A percentile compares a stretch with the other conserved stretches of the same genome.
Evolutionary conservation across 1,139 yeast genomes (phyloP).

Genomic region (Lodderomyces parapsilosis): DNA sequence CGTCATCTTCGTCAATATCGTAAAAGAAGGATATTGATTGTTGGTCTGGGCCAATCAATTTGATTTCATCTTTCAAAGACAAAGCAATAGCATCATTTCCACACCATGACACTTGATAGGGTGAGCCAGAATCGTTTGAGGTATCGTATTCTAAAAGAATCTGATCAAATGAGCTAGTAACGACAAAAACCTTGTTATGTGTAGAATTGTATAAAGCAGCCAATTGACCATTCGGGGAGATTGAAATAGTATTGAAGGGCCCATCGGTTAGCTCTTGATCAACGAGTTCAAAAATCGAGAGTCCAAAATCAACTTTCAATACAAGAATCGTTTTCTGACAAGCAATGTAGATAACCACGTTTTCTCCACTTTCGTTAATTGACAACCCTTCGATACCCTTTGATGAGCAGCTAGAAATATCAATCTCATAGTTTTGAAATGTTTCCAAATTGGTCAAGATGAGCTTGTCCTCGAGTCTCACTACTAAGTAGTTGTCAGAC

Average conservation of each 20-base stretch:
- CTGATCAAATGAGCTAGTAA: slow-evolving; percentile 50
- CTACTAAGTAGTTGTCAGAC: slow-evolving; percentile 29
- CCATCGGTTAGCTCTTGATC: slow-evolving; percentile 53
- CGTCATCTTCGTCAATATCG: slow-evolving; percentile 38
- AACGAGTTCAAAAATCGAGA: slow-evolving; percentile 23
- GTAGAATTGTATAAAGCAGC: slow-evolving; percentile 53
- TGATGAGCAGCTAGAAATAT: slow-evolving; percentile 17
- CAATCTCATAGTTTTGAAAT: slow-evolving; percentile 26
- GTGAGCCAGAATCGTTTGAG: slow-evolving; percentile 33
- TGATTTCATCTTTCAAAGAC: slow-evolving; percentile 61
- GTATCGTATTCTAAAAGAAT: slow-evolving; percentile 53
- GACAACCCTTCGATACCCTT: slow-evolving; percentile 13
- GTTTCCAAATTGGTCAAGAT: slow-evolving; percentile 27
- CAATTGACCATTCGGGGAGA: slow-evolving; percentile 63
- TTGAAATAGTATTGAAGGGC: slow-evolving; percentile 51
- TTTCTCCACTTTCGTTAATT: slow-evolving; percentile 3
- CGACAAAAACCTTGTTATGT: slow-evolving; percentile 49
- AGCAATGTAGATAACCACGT: slow-evolving; percentile 24
- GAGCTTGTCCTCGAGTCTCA: slow-evolving; percentile 28
- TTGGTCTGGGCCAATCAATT: slow-evolving; percentile 71
- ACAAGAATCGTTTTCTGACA: slow-evolving; percentile 30
- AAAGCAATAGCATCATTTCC: slow-evolving; percentile 77
- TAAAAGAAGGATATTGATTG: slow-evolving; percentile 51
- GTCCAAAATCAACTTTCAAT: slow-evolving; percentile 24
- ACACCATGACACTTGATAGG: slow-evolving; percentile 70